phyloP scores from a whole-genome alignment of 2,329 filamentous ascomycete genomes.

The Aspergillus novoparasiticus region DNA sequence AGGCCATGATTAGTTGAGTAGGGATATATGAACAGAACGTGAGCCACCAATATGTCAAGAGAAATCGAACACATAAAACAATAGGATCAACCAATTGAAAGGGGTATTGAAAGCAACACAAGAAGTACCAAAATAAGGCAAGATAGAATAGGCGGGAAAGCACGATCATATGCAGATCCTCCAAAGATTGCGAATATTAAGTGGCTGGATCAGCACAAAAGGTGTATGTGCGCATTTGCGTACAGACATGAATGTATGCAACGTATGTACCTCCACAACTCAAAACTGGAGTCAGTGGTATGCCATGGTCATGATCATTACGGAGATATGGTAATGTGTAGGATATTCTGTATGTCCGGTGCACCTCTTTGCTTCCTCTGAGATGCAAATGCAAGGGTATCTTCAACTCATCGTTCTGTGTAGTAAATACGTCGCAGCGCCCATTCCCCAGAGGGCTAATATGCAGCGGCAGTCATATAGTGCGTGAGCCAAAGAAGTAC shows the following conservation, averaged over 20 bases:
- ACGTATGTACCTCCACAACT: constrained; percentile 11
- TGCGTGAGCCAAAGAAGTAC: constrained; percentile 1
- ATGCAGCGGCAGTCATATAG: neutral
- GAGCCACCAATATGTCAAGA: constrained; percentile 5
- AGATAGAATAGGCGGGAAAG: neutral
- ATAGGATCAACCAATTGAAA: constrained; percentile 16
- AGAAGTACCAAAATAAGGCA: constrained; percentile 11
- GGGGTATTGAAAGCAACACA: constrained; percentile 18
- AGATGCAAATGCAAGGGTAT: neutral
- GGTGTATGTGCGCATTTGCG: constrained; percentile 14
- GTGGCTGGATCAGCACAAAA: neutral
- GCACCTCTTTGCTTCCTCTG: neutral
- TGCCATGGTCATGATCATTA: neutral
- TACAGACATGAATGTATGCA: constrained; percentile 14
- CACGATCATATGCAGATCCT: neutral
- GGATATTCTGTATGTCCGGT: neutral
- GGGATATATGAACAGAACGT: constrained; percentile 1
- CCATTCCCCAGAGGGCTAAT: neutral
- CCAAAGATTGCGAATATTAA: neutral
- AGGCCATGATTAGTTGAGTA: constrained; percentile 2
- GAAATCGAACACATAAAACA: constrained; percentile 3
- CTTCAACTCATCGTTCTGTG: too few relatives aligned
- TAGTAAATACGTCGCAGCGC: neutral
- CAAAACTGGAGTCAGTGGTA: neutral
- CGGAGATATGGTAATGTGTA: neutral